Percentiles rank a stretch among this genome's conserved stretches.
Evolutionary conservation across 768 basidiomycete genomes (phyloP).

Genomic region (Mycena vulgaris): DNA sequence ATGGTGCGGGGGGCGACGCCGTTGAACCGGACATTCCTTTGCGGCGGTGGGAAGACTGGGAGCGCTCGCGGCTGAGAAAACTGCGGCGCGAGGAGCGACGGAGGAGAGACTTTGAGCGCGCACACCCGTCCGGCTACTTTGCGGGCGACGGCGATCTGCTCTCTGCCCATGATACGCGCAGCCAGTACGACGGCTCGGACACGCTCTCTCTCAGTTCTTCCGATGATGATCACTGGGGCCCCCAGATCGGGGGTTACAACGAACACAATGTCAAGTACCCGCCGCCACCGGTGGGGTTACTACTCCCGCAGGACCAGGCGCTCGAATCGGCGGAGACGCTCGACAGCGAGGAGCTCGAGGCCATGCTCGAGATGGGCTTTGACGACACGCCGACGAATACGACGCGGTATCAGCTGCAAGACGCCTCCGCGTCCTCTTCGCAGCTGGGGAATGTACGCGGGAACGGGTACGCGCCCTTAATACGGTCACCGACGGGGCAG

Average conservation of each 20-base stretch:
- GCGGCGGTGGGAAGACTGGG: conserved; percentile 99
- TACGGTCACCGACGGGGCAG: conserved; percentile 60
- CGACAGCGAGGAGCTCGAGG: conserved; percentile 85
- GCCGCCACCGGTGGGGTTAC: conserved; percentile 86
- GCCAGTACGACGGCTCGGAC: conserved; percentile 86
- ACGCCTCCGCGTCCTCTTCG: conserved; percentile 64
- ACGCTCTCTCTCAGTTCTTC: conserved; percentile 86
- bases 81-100: conserved; percentile 89
- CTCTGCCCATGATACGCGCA: conserved; percentile 68
- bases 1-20: conserved; percentile 73
- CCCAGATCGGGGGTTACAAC: conserved; percentile 96
- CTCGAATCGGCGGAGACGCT: conserved; percentile 65
- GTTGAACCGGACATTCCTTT: conserved; percentile 83
- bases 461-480: conserved; percentile 72
- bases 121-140: conserved; percentile 78
- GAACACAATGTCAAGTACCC: conserved; percentile 85
- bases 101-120: conserved; percentile 84
- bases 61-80: conserved; percentile 94
- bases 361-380: conserved; percentile 94
- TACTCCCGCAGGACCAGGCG: conserved; percentile 56
- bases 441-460: conserved; percentile 50
- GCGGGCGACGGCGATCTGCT: conserved; percentile 76
- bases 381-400: conserved; percentile 77
- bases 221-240: conserved; percentile 96
- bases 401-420: conserved; percentile 75